Evolutionary conservation across 495 filamentous ascomycete species (phyloP).

Genomic region (Cudoniella acicularis): DNA sequence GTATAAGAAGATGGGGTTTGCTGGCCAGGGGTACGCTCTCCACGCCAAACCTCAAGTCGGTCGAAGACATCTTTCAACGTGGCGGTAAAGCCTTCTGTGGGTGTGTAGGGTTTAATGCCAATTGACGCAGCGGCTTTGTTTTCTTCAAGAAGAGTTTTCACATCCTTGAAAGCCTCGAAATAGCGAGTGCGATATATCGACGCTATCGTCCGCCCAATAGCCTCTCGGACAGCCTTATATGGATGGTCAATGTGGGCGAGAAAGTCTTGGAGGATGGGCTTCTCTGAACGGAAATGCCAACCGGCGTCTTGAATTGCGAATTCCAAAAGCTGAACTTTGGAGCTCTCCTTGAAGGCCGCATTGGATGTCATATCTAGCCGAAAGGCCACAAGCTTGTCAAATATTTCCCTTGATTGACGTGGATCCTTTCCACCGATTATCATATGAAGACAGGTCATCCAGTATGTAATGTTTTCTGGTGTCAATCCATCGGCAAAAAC

Average conservation of each 20-base stretch:
- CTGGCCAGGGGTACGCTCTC: slow-evolving; percentile 78
- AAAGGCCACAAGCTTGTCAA: slow-evolving; percentile 81
- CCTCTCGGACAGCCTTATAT: slow-evolving; percentile 94
- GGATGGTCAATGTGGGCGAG: slow-evolving; percentile 90
- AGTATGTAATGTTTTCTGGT: slow-evolving; percentile 90
- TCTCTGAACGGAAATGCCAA: slow-evolving; percentile 92
- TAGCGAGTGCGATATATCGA: slow-evolving; percentile 85
- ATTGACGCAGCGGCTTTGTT: slow-evolving; percentile 80
- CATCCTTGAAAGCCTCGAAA: slow-evolving; percentile 84
- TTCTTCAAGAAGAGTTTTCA: slow-evolving; percentile 66
- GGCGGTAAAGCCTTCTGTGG: slow-evolving; percentile 65
- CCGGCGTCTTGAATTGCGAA: slow-evolving; percentile 83
- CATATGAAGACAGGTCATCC: slow-evolving; percentile 89
- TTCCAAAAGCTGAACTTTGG: slow-evolving; percentile 88
- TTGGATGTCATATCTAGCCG: slow-evolving; percentile 91
- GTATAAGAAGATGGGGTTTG: slow-evolving; percentile 95
- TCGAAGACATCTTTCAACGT: slow-evolving; percentile 75
- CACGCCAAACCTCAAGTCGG: slow-evolving; percentile 81
- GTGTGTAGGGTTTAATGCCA: slow-evolving; percentile 78
- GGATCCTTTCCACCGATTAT: slow-evolving; percentile 77
- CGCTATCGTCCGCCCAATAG: slow-evolving; percentile 85
- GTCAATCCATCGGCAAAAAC: slow-evolving; percentile 88
- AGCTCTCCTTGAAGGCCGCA: slow-evolving; percentile 98
- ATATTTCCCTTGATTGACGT: slow-evolving; percentile 77
- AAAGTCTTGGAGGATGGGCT: slow-evolving; percentile 88